Base-by-base conservation (phyloP, 768 basidiomycete genomes). In the Mycena polygramma region DNA sequence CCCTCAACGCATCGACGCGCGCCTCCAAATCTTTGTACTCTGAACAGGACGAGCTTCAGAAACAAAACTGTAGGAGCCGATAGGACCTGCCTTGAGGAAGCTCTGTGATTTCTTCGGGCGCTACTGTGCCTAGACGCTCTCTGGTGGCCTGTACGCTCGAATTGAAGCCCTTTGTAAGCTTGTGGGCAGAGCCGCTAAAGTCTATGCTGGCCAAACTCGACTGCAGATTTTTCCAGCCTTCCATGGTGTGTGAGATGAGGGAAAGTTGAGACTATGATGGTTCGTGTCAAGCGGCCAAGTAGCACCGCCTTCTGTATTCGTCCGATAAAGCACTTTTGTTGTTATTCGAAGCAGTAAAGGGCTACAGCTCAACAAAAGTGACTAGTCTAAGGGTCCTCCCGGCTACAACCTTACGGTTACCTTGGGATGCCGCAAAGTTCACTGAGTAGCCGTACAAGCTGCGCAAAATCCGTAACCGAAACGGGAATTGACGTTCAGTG, bases 1-100 rank as follows among this genome's bases (percentile, higher is more conserved):
- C 83, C 73, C 91, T 89, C 61, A 99, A 89, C 37, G 95, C 95
- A 81, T 99, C 98, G 48, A 99, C 98, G 65, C 95, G 92, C 54
- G 91, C 86, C 82, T 99, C 98, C 73, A 99, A 90, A 78, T 97
- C 95, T 77, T 92, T 96, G 87, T 99, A 99, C 80, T 99, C 97
- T 94, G 84, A n/a, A 71, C 51, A 61, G 11, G 26, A 35, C 7
- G 22, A 24, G 1, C 5, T 4, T 69, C n/a, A 49, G 46, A 30
- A 48, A 45, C 2, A 39, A 24, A 35, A 35, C 19, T 35, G 51
- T 19, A 19, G n/a, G 13, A 14, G 53, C 39, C 35, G 41, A 57
- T 30, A 15, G 46, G 30, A 78, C 81, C n/a, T 35, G 92, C 94
- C 95, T 82, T 94, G 92, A 30, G 94, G 94, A 59, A 95, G 87